Conservation (phyloP, 108 stramenopile species). For the Nannochloropsis gaditana region DNA sequence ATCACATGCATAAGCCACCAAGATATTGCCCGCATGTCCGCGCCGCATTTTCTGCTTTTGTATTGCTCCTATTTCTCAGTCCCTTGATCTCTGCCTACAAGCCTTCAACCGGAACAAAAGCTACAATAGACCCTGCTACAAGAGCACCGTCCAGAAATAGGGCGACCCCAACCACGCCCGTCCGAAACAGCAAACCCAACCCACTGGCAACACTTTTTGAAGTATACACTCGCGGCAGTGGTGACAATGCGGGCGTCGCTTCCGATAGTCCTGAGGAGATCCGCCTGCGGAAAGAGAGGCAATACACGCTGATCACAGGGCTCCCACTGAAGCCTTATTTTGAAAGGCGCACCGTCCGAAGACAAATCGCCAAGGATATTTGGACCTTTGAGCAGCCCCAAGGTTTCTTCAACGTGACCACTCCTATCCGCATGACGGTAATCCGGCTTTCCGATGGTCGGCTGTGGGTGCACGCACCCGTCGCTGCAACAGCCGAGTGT, state of each 20-base stretch:
- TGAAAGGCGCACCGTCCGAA: background rate
- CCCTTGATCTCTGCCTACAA: too few species aligned
- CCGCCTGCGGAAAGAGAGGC: conserved; percentile 29
- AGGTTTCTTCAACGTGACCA: conserved; percentile 45
- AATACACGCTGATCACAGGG: conserved; percentile 41
- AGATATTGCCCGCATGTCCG: too few species aligned
- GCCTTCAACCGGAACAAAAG: too few species aligned
- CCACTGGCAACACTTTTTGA: background rate
- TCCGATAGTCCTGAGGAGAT: background rate
- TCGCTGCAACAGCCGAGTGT: conserved; percentile 40
- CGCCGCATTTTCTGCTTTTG: too few species aligned
- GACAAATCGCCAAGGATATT: background rate
- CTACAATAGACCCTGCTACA: too few species aligned
- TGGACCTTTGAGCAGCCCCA: conserved; percentile 23
- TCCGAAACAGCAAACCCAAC: background rate
- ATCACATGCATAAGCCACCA: too few species aligned
- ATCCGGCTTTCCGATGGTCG: conserved; percentile 33
- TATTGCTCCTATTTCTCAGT: too few species aligned
- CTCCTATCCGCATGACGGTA: conserved; percentile 44
- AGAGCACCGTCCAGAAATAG: too few species aligned
- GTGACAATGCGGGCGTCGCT: background rate
- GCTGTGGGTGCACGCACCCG: conserved; percentile 49
- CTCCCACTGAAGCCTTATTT: conserved; percentile 44
- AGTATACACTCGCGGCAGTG: background rate
- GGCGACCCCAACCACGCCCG: too few species aligned